Base-by-base conservation (phyloP, 1,284 basidiomycete species). In the Cryptococcus deneoformans region DNA sequence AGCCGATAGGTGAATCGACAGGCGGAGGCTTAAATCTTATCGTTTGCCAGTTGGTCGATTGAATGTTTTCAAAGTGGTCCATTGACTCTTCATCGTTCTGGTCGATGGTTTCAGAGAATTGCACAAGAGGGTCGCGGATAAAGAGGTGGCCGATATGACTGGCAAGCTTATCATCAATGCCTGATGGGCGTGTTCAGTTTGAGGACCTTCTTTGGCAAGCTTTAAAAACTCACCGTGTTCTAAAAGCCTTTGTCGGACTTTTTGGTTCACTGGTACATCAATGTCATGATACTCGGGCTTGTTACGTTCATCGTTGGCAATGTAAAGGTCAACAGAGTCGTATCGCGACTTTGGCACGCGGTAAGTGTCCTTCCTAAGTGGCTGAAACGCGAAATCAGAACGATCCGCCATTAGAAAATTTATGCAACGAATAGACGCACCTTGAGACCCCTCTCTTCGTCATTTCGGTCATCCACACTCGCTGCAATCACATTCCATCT, bases 11-110 rank as follows among this genome's bases (percentile, higher is more conserved):
- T 1, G 92, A 92, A 57, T 90, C 87, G 1, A 89, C 87, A 37
- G 93, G 92, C 6, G 96, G 96, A 5, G 96, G 96, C 77, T 99
- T 99, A 84, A 99, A 99, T 37, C 96, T 86, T 56, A 99, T 83
- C 0, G 96, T 98, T 79, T 99, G 96, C 96, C 96, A 99, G 75
- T 99, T 99, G 8, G 96, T 99, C 6, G 93, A 96, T 84, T 99
- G 96, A 39, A 99, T 87, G 72, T 98, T 99, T 88, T 99, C 96
- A 69, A 99, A 99, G 75, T 99, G 96, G 72, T 99, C 96, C 65
- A 85, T 92, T 59, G 89, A 93, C 34, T 81, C 81, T 44, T 81
- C 79, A 73, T 99, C 92, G 74, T 98, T 91, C 77, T 95, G 92
- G 66, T 96, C 83, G 57, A 99, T 86, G 10, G 88, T 92, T 79